These are phyloP conservation scores for Dactylis glomerata DNA, from an alignment of 176 grass and related monocot genomes.

Conservation along the genomic window DNA sequence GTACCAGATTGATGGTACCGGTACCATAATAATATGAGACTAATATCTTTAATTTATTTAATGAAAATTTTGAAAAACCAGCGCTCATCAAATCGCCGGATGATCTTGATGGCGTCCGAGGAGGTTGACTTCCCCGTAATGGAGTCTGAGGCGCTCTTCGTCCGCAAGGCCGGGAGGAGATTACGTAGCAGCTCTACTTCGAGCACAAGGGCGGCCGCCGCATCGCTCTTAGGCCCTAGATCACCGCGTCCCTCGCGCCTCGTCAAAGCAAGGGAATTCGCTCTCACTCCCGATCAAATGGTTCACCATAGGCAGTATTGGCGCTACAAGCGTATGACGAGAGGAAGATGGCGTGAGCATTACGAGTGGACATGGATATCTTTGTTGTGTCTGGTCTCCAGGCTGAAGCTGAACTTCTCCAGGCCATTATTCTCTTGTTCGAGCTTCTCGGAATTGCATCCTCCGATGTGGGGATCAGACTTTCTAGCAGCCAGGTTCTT, in stretches of 20 bases:
- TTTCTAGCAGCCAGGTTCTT: conserved; percentile 87
- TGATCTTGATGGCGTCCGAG: too few species aligned
- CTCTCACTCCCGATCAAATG: conserved; percentile 88
- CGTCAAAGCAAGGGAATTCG: conserved; percentile 85
- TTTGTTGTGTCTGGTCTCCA: conserved; percentile 73
- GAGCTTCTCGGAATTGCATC: conserved; percentile 75
- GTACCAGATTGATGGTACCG: too few species aligned
- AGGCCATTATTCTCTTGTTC: conserved; percentile 77
- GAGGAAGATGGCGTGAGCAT: conserved; percentile 84
- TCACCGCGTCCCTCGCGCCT: conserved; percentile 80
- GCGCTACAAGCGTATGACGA: conserved; percentile 90
- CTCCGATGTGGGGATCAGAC: conserved; percentile 68
- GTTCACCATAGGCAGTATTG: conserved; percentile 96
- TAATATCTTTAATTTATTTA: too few species aligned
- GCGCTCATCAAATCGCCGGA: too few species aligned
- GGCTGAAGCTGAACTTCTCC: conserved; percentile 78
- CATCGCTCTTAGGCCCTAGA: conserved; percentile 84
- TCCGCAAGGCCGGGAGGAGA: conserved; percentile 81
- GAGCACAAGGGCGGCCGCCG: conserved; percentile 75
- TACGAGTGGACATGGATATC: conserved; percentile 97
- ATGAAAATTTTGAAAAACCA: too few species aligned
- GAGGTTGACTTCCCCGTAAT: too few species aligned
- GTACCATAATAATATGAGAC: too few species aligned
- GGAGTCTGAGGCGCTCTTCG: conserved; percentile 84
- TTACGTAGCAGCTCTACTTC: conserved; percentile 71